These are phyloP conservation scores for Geosmithia putterillii DNA, from an alignment of 2,329 filamentous ascomycete genomes.

Conservation along the genomic window DNA sequence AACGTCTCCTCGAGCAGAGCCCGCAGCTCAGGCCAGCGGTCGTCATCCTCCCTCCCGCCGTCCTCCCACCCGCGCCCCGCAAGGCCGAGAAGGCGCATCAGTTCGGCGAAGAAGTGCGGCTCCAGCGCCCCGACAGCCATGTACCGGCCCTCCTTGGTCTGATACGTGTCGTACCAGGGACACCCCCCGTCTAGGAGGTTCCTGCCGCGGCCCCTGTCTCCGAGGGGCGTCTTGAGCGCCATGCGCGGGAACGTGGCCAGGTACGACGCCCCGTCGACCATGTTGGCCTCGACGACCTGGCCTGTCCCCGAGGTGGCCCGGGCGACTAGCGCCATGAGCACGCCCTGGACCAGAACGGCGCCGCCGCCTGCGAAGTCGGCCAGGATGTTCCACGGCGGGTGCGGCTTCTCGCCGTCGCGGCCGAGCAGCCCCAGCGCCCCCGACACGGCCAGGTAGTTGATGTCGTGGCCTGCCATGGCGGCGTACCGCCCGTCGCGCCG, in stretches of 20 bases:
- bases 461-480: constrained; percentile 87
- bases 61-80: constrained; percentile 34
- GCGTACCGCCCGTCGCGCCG: constrained; percentile 75
- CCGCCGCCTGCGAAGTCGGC: constrained; percentile 90
- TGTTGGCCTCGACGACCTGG: constrained; percentile 90
- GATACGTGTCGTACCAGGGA: constrained; percentile 84
- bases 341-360: constrained; percentile 66
- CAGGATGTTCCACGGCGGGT: constrained; percentile 71
- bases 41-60: constrained; percentile 44
- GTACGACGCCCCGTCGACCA: constrained; percentile 83
- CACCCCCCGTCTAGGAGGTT: constrained; percentile 77
- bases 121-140: constrained; percentile 88
- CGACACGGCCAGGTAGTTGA: constrained; percentile 88
- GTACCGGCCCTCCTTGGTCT: constrained; percentile 65
- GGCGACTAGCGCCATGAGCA: constrained; percentile 66
- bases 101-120: constrained; percentile 64
- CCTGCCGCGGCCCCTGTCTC: constrained; percentile 51
- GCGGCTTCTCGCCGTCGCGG: constrained; percentile 53
- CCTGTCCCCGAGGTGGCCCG: constrained; percentile 54
- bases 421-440: constrained; percentile 72
- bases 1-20: constrained; percentile 51
- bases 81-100: constrained; percentile 58
- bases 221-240: constrained; percentile 48
- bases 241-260: constrained; percentile 68
- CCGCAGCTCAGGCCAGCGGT: constrained; percentile 56